Base-by-base conservation (phyloP, 768 basidiomycete genomes). In the Phylloporus sp. region DNA sequence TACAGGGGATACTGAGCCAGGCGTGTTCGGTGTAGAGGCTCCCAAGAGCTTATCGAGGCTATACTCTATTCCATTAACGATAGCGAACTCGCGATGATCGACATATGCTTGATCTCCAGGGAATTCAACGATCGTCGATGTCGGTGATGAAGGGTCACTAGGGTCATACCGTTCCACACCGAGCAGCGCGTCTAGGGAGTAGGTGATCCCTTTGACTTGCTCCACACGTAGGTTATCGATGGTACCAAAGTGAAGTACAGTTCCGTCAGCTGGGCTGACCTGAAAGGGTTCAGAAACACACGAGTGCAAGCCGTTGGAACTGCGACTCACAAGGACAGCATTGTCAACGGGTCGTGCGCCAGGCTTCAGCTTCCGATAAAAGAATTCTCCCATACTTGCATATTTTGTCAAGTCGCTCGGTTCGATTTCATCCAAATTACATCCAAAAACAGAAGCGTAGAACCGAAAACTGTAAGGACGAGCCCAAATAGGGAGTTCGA, bases 131-230 rank as follows among this genome's bases (percentile, higher is more conserved):
- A 75, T 55, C 18, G 71, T 69, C 18, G 76, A 70, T 2, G 76
- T 64, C 5, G 72, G 68, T 8, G 80, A 70, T 16, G 68, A 66
- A 0, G 78, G 73, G 7, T 73, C 73, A 16, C 72, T 73, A 12
- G 79, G 78, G 38, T 58, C 58, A 38, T 59, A 35, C 20, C 76
- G 72, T 51, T 87, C 82, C 28, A 85, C 77, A 32, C 97, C 97
- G 15, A 99, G 82, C 0, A 99, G 76, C 0, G 95, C 94, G 55
- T 97, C 90, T 12, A 99, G 80, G 2, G 94, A 97, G 64, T 99
- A 99, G 0, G 93, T 97, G 56, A 95, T 87, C 15, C 97, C 97
- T 70, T 99, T 99, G 64, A 99, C 91, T 70, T 97, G 95, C 65
- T 97, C 95, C 46, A 99, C 91, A 24, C 82, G 81, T 44, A 82